Evolutionary conservation across 2,329 filamentous ascomycete genomes (phyloP).

Genomic region (Verticillium isaacii): DNA sequence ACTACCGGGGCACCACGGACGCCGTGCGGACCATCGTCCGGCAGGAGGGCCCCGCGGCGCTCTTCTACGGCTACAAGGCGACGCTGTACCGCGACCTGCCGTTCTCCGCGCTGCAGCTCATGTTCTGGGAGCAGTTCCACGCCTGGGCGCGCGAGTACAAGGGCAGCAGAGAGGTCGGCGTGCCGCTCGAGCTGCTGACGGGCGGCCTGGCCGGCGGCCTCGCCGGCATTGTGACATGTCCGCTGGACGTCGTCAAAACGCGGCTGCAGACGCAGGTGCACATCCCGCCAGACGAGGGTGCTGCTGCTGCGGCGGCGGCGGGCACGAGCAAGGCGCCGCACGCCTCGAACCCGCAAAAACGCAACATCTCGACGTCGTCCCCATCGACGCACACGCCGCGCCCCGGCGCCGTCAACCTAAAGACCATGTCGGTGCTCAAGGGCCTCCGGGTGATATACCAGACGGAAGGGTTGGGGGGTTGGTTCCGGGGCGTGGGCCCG

Average conservation of each 20-base stretch:
- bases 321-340: conserved; percentile 16
- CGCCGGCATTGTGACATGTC: conserved; percentile 91
- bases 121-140: conserved; percentile 95
- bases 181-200: conserved; percentile 80
- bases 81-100: conserved; percentile 92
- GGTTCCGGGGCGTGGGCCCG: conserved; percentile 92
- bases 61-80: conserved; percentile 97
- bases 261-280: conserved; percentile 85
- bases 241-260: conserved; percentile 96
- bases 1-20: conserved; percentile 82
- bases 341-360: conserved; percentile 44
- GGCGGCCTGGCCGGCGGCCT: conserved; percentile 87
- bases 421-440: conserved; percentile 84
- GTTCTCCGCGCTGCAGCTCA: conserved; percentile 94
- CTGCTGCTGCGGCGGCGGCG: conserved; percentile 6
- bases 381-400: conserved; percentile 78
- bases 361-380: conserved; percentile 83
- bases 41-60: conserved; percentile 74
- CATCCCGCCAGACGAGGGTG: conserved; percentile 14
- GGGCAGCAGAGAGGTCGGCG: conserved; percentile 76
- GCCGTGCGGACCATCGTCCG: conserved; percentile 81
- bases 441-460: conserved; percentile 85
- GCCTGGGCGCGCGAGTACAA: conserved; percentile 74
- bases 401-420: conserved; percentile 73
- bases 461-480: conserved; percentile 81